Base-by-base conservation (phyloP, 2,329 filamentous ascomycete genomes). In the Ophiostoma perfectum region DNA sequence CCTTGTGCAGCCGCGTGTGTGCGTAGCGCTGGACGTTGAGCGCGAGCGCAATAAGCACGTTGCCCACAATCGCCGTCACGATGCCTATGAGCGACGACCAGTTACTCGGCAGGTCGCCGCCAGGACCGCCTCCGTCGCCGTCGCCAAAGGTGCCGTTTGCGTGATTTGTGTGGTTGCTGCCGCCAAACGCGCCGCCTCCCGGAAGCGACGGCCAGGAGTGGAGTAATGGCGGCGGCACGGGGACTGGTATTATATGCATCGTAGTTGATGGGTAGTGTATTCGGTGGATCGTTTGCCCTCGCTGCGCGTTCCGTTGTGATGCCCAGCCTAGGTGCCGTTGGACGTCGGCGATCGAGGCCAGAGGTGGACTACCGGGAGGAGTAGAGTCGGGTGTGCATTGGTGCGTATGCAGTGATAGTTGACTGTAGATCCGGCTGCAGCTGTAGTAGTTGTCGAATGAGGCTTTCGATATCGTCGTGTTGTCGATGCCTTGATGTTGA, bases 31-130 rank as follows among this genome's bases (percentile, higher is more conserved):
- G 95, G 65, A 96, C 94, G 76, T 99, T 99, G 70, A 99, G 86
- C 12, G 95, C 95, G 71, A 99, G 88, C 0, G 94, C 96, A 73
- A 99, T 98, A 67, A 99, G 84, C 45, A 97, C 82, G 75, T 99
- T 99, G 68, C 95, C 95, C 66, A 90, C 85, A 75, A 99, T 96
- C 66, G 95, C 93, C 2, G 93, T 96, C 67, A 94, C 80, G 75
- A 99, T 97, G 74, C 95, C 95, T 75, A 99, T 98, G 67, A 98
- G 82, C 39, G 93, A 96, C 64, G 93, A 96, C 93, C 94, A 98
- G 77, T 88, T 82, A 69, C 65, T 71, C 72, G 86, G 83, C 38
- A 88, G 77, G 8, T 83, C 81, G 67, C 84, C 81, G 64, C 80
- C 81, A 44, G 78, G 76, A 47, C 80, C 76, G 65, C 58, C 67